phyloP scores from a whole-genome alignment of 1,139 yeast species.

The Pichia sp. region DNA sequence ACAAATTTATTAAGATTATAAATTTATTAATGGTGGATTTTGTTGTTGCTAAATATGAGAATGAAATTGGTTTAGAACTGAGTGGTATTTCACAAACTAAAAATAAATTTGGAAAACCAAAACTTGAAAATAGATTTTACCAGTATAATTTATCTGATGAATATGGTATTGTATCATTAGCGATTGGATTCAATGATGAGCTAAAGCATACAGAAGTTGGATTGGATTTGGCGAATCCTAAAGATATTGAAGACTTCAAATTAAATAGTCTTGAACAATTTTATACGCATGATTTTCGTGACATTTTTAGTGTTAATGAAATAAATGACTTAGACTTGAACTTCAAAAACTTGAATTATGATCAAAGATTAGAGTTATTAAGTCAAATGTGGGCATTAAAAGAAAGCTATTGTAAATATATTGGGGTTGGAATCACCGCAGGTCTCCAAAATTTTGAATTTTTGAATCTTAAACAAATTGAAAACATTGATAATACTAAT shows the following conservation, averaged over 20 bases:
- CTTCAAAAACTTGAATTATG: conserved; percentile 5
- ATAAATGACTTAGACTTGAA: conserved; percentile 25
- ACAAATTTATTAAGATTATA: conserved; percentile 18
- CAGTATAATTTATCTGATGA: conserved; percentile 54
- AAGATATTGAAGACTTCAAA: conserved; percentile 36
- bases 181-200: conserved; percentile 29
- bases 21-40: conserved; percentile 22
- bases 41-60: conserved; percentile 16
- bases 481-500: too few species aligned
- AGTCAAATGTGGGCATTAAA: conserved; percentile 63
- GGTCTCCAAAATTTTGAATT: conserved; percentile 36
- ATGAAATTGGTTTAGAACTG: neutral
- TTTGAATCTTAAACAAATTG: conserved; percentile 24
- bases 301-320: conserved; percentile 45
- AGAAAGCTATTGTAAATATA: conserved; percentile 58
- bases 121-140: conserved; percentile 25
- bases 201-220: conserved; percentile 39
- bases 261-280: conserved; percentile 31
- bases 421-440: conserved; percentile 56
- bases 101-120: conserved; percentile 39
- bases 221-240: conserved; percentile 53
- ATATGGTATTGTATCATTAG: conserved; percentile 41
- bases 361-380: conserved; percentile 29
- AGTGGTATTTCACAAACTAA: conserved; percentile 20
- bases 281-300: conserved; percentile 35